These are phyloP conservation scores for Hippophae tibetana DNA, from an alignment of 306 rosid species.

Conservation along the genomic window DNA sequence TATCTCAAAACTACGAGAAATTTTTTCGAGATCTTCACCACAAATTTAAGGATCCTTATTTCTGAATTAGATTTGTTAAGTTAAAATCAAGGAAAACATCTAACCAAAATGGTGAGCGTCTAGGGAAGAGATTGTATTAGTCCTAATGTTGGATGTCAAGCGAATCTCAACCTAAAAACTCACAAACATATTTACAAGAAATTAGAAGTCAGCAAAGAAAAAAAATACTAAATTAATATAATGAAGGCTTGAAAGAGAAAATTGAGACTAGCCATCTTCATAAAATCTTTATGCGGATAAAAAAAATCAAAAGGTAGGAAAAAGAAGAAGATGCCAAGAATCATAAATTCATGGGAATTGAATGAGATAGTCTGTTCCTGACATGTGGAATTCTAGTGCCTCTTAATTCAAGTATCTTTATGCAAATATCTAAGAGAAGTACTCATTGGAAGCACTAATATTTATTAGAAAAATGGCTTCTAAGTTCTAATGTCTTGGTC, in stretches of 20 bases:
- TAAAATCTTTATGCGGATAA: too few relatives aligned
- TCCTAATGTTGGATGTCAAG: slow-evolving; percentile 81
- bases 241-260: slow-evolving; percentile 2
- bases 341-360: not conserved
- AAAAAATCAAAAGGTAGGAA: not conserved
- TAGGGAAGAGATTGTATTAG: slow-evolving; percentile 48
- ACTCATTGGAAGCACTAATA: not conserved
- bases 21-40: not conserved
- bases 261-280: not conserved
- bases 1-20: too few relatives aligned
- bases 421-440: slow-evolving; percentile 10
- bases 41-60: not conserved
- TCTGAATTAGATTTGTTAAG: slow-evolving; percentile 5
- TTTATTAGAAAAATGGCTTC: not conserved
- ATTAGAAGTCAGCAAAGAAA: slow-evolving; percentile 5
- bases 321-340: not conserved
- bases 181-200: not conserved
- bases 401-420: not conserved
- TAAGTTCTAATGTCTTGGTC: not conserved
- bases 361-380: not conserved
- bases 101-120: slow-evolving; percentile 90
- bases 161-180: slow-evolving; percentile 91
- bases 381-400: not conserved
- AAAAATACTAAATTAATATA: not conserved
- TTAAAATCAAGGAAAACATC: slow-evolving; percentile 21